These are phyloP conservation scores for Lentinus brumalis DNA, from an alignment of 768 basidiomycete species.

Conservation along the genomic window DNA sequence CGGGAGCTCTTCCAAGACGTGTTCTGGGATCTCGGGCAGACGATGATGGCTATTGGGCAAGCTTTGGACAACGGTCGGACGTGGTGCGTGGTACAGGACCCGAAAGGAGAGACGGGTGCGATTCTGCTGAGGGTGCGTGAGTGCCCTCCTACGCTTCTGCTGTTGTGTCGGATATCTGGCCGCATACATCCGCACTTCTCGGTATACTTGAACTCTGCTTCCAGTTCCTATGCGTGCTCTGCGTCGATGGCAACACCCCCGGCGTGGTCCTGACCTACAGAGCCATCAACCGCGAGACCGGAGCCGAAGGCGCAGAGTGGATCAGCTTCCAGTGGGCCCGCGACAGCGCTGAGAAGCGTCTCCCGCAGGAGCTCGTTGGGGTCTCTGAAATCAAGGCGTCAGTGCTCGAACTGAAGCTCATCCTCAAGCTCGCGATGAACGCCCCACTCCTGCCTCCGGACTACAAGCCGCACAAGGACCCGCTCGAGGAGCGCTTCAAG, in stretches of 20 bases:
- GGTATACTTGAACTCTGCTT: too few species aligned
- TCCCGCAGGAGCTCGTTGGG: background rate
- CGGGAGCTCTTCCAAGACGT: slow-evolving; percentile 8
- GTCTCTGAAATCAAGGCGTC: slow-evolving; percentile 5
- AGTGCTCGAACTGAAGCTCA: slow-evolving; percentile 34
- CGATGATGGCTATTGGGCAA: slow-evolving; percentile 10
- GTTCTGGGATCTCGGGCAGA: slow-evolving; percentile 18
- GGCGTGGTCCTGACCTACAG: too few species aligned
- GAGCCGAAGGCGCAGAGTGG: background rate
- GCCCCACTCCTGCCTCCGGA: slow-evolving; percentile 30
- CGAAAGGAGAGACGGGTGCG: background rate
- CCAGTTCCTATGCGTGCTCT: too few species aligned
- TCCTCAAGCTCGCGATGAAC: slow-evolving; percentile 36
- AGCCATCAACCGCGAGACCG: background rate
- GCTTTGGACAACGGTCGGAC: slow-evolving; percentile 10
- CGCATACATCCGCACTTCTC: too few species aligned
- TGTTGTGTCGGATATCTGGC: background rate
- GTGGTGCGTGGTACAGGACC: slow-evolving; percentile 15
- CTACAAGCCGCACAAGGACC: slow-evolving; percentile 26
- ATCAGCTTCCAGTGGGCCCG: background rate
- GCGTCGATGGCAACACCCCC: too few species aligned
- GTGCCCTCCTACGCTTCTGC: background rate
- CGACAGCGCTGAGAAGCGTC: background rate
- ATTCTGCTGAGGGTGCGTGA: slow-evolving; percentile 14
- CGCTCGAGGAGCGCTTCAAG: slow-evolving; percentile 28